A percentile compares a stretch with the other conserved stretches of the same genome.
Evolutionary conservation across 495 filamentous ascomycete genomes (phyloP).

Genomic region (Neurospora sp.): DNA sequence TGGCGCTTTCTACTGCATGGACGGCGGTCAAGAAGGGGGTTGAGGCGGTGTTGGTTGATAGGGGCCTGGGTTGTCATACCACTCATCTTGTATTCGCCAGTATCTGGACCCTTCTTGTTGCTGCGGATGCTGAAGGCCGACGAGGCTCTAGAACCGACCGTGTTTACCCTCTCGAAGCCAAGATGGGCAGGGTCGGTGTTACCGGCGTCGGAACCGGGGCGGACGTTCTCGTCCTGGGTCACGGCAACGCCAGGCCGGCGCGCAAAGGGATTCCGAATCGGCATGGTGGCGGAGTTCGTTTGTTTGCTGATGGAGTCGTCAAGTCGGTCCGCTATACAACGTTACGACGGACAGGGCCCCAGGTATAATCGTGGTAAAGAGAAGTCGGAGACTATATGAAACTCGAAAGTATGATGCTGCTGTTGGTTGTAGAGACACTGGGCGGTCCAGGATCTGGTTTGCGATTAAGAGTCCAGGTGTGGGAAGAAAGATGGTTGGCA

Average conservation of each 20-base stretch:
- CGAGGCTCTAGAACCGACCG: conserved; percentile 43
- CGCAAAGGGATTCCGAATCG: conserved; percentile 67
- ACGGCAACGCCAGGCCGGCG: conserved; percentile 43
- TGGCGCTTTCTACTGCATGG: background rate
- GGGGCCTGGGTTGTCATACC: conserved; percentile 40
- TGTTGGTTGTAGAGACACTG: background rate
- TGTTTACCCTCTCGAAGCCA: conserved; percentile 46
- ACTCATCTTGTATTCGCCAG: conserved; percentile 72
- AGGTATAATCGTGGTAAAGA: background rate
- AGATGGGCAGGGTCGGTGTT: conserved; percentile 21
- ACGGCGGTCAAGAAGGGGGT: background rate
- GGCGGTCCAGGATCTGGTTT: background rate
- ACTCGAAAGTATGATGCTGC: background rate
- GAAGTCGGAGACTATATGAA: background rate
- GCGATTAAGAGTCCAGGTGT: background rate
- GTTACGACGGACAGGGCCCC: background rate
- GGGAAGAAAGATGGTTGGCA: background rate
- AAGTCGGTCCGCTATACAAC: background rate
- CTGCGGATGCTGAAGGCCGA: conserved; percentile 54
- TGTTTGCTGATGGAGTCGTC: background rate
- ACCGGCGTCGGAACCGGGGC: conserved; percentile 30
- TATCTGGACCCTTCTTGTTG: conserved; percentile 43
- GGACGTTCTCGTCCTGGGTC: conserved; percentile 43
- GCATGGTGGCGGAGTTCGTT: conserved; percentile 38
- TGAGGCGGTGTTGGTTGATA: background rate